phyloP scores from a whole-genome alignment of 1,284 basidiomycete species.

The Peniophora sp. region DNA sequence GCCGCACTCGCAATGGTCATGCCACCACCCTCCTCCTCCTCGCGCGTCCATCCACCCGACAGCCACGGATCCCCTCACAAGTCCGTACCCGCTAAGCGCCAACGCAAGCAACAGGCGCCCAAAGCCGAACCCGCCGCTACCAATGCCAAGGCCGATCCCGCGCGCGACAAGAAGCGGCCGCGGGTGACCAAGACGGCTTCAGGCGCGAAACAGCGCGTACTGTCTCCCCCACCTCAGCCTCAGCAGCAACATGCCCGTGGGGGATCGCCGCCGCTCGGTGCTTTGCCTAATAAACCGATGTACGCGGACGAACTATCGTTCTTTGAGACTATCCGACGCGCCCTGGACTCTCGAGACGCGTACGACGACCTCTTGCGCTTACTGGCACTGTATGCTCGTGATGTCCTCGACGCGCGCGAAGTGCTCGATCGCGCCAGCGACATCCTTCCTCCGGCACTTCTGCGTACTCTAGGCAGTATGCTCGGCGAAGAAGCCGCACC shows the following conservation, averaged over 20 bases:
- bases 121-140: constrained; percentile 5
- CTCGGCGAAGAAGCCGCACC: constrained; percentile 73
- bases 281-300: constrained; percentile 10
- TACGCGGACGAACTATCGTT: constrained; percentile 86
- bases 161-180: constrained; percentile 11
- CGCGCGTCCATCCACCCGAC: constrained; percentile 10
- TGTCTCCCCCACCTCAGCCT: constrained; percentile 6
- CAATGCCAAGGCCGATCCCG: constrained; percentile 5
- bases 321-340: constrained; percentile 86
- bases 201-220: constrained; percentile 8
- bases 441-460: constrained; percentile 73
- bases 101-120: constrained; percentile 8
- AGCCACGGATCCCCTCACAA: not conserved
- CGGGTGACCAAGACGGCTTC: constrained; percentile 7
- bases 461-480: constrained; percentile 82
- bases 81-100: not conserved
- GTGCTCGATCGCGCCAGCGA: constrained; percentile 76
- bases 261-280: too few species aligned
- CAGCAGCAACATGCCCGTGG: too few species aligned
- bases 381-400: constrained; percentile 75
- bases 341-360: constrained; percentile 63
- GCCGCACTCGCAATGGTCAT: constrained; percentile 41
- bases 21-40: constrained; percentile 26
- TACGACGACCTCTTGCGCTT: constrained; percentile 84
- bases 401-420: constrained; percentile 83